phyloP scores from a whole-genome alignment of 192 early-diverging fungal genomes.

The Backusella luteola region DNA sequence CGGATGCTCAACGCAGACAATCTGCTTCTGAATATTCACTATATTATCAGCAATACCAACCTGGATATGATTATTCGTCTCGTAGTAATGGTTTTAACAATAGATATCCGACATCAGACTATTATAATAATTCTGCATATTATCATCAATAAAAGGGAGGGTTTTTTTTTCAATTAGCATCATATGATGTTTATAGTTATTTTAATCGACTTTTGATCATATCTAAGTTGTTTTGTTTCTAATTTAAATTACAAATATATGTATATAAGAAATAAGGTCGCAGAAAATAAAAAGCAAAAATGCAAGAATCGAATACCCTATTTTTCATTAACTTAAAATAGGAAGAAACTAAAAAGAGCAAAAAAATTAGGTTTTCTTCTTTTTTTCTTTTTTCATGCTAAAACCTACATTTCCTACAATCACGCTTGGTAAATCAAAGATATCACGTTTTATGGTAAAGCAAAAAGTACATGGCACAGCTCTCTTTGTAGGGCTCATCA shows the following conservation, averaged over 20 bases:
- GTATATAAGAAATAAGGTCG: neutral
- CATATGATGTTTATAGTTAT: neutral
- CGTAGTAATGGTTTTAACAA: neutral
- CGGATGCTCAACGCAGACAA: slow-evolving; percentile 5
- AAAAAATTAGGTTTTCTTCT: neutral
- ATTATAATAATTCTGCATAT: neutral
- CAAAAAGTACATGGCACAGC: slow-evolving; percentile 88
- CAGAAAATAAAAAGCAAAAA: neutral
- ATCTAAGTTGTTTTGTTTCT: slow-evolving; percentile 2
- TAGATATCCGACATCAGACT: neutral
- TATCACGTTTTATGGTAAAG: slow-evolving; percentile 95
- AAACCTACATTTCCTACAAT: slow-evolving; percentile 68
- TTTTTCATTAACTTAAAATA: slow-evolving; percentile 19
- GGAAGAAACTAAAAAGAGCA: slow-evolving; percentile 23
- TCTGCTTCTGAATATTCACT: slow-evolving; percentile 10
- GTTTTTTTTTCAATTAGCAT: neutral
- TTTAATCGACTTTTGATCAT: slow-evolving; percentile 1
- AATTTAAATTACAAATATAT: neutral
- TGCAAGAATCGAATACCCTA: neutral
- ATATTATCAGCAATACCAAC: neutral
- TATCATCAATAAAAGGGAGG: neutral
- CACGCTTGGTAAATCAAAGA: slow-evolving; percentile 92
- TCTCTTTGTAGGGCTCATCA: slow-evolving; percentile 68
- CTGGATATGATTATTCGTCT: neutral
- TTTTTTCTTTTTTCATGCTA: neutral